Base-by-base conservation (phyloP, 2,329 filamentous ascomycete species). In the Fusarium heterosporum region DNA sequence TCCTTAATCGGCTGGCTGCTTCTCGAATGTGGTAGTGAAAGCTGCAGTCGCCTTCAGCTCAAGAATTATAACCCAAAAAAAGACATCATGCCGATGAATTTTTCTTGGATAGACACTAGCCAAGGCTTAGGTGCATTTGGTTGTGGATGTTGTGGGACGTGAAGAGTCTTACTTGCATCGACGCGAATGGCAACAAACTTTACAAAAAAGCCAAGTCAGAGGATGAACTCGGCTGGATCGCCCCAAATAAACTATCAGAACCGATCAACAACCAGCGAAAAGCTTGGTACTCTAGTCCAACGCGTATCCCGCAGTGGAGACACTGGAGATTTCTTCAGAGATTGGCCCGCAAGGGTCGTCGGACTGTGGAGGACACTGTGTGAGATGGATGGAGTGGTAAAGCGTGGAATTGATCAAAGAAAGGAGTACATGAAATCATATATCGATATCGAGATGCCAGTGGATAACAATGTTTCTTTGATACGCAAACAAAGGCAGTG, bases 251-350 rank as follows among this genome's bases (percentile, higher is more conserved):
- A 36, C 50, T 46, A 46, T 50, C 17, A 53, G 41, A 59, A 28
- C 34, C 45, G 65, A 62, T 69, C 64, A 68, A 68, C 65, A 58
- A 70, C 66, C 61, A 57, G 29, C 60, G 51, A 68, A 71, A 72
- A 61, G 69, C 69, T 71, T 71, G 69, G 69, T 72, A 58, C 49
- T 59, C 46, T 71, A 71, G 69, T 54, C 58, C 39, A 55, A 70
- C 64, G 41, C 51, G 54, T 66, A 50, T 55, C 51, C 59, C 52
- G 60, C 49, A 56, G 68, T 70, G 64, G 68, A 58, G 66, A 59
- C 38, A 13, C 48, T 66, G 64, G 64, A 68, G 65, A 65, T 68
- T 61, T 66, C 17, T 17, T 8, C 36, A 58, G 45, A 68, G 63
- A 69, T 69, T 69, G 49, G 49, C 59, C 30, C 42, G 36, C 61